Evolutionary conservation across 2,329 filamentous ascomycete genomes (phyloP), one percentile per base, ranked within the genome.

Genomic region (Aureobasidium musti): DNA sequence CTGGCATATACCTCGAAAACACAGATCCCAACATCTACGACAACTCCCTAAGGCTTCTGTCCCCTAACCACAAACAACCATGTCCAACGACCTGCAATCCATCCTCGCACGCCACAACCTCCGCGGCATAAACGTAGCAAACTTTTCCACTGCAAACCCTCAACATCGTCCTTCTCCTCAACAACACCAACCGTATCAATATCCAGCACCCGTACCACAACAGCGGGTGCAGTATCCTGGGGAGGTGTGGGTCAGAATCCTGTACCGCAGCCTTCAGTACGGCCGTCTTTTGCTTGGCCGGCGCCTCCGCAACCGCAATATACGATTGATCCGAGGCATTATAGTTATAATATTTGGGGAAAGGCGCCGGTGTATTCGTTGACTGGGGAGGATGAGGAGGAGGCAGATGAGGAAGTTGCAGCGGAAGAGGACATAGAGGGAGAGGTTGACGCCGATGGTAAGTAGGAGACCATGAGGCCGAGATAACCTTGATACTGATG

Each of bases 71-170:
- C 28, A 21, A n/a, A 10, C 49, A 53, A 53, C 14, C 21, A 52
- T 49, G 43, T 43, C 41, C 10, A 26, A 53, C 41, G 61, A 65
- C 30, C 49, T 56, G 2, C n/a, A 35, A 33, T 39, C 39, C 10
- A 65, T 65, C 30, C 50, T 65, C 5, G 61, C 61, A 37, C 49
- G 61, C 37, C 61, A 65, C 21, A 65, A 65, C 21, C 41, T 65
- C 37, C 35, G 28, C 23, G 41, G 41, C 35, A 56, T 65, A 19
- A 65, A 65, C 10, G 28, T 65, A 13, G 61, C 61, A 21, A 56
- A 65, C 1, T 65, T 65, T 13, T 65, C 61, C 6, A 3, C 47
- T 6, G 21, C 30, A n/a, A n/a, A n/a, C 2, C 14, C 50, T 13
- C 30, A 35, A 14, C 50, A 30, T 13, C 49, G 19, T 7, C 5